phyloP scores from a whole-genome alignment of 2,329 filamentous ascomycete species.

The Verticillium longisporum region DNA sequence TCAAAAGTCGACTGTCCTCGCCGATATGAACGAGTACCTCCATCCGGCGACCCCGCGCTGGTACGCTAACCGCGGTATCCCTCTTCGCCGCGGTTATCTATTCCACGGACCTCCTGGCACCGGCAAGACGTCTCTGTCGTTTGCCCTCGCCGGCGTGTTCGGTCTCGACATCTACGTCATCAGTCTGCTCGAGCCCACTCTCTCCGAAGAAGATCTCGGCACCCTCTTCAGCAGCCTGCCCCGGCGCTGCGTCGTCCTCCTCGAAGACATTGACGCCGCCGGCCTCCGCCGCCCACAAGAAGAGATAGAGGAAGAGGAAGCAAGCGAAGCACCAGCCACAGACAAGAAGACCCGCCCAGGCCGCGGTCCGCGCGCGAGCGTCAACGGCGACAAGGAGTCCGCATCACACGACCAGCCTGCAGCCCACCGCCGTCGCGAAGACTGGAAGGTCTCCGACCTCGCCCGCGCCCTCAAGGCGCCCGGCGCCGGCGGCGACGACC shows the following conservation, averaged over 20 bases:
- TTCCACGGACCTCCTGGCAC: slow-evolving; percentile 72
- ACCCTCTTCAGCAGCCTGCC: slow-evolving; percentile 55
- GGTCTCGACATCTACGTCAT: slow-evolving; percentile 62
- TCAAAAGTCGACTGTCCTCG: slow-evolving; percentile 59
- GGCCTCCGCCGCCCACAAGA: slow-evolving; percentile 41
- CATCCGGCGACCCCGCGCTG: slow-evolving; percentile 62
- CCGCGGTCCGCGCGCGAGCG: neutral
- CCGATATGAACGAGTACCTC: slow-evolving; percentile 73
- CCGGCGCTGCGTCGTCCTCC: slow-evolving; percentile 55
- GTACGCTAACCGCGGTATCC: slow-evolving; percentile 71
- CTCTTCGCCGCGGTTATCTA: slow-evolving; percentile 69
- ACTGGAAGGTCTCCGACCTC: slow-evolving; percentile 32
- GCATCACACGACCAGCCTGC: neutral
- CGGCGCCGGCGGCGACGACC: slow-evolving; percentile 21
- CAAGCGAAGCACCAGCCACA: neutral
- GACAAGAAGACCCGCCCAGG: slow-evolving; percentile 11
- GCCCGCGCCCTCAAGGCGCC: slow-evolving; percentile 32
- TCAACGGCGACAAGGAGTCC: neutral
- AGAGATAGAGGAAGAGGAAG: slow-evolving; percentile 16
- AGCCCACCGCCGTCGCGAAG: slow-evolving; percentile 2
- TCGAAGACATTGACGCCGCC: slow-evolving; percentile 65
- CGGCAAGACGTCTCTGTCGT: slow-evolving; percentile 63
- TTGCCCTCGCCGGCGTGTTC: slow-evolving; percentile 59
- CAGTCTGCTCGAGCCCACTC: slow-evolving; percentile 44
- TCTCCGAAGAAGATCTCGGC: slow-evolving; percentile 57